Percentiles rank a stretch among this genome's conserved stretches.
These are phyloP conservation scores for Teunomyces lycoperdinae DNA, from an alignment of 805 yeast genomes.

Conservation along the genomic window DNA sequence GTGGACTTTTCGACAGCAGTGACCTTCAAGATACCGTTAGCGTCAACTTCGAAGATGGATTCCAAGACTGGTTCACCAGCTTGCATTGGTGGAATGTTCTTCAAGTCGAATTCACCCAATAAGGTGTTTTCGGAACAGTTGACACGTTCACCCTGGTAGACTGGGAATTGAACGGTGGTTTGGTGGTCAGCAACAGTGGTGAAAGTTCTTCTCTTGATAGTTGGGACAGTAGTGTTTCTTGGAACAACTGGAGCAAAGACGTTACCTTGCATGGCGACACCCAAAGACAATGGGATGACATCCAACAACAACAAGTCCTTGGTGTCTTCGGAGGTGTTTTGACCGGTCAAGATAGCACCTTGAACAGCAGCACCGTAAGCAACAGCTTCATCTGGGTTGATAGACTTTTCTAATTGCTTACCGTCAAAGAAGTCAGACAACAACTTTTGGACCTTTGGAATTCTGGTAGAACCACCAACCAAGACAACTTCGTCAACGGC, in stretches of 20 bases:
- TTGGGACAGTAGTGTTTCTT: slow-evolving; percentile 51
- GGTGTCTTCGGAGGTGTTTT: slow-evolving; percentile 48
- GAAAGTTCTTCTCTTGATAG: slow-evolving; percentile 51
- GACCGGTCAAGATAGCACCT: slow-evolving; percentile 52
- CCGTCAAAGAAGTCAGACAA: slow-evolving; percentile 50
- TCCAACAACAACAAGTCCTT: slow-evolving; percentile 50
- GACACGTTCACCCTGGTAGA: slow-evolving; percentile 52
- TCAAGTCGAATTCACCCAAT: slow-evolving; percentile 50
- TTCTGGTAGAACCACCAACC: slow-evolving; percentile 53
- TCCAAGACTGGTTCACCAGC: slow-evolving; percentile 52
- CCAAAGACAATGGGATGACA: slow-evolving; percentile 50
- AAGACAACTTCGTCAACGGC: slow-evolving; percentile 47
- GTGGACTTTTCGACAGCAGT: slow-evolving; percentile 50
- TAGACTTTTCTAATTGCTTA: slow-evolving; percentile 48
- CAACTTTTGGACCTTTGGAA: slow-evolving; percentile 50
- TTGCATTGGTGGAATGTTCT: slow-evolving; percentile 50
- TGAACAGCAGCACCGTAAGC: slow-evolving; percentile 52
- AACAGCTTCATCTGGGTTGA: slow-evolving; percentile 52
- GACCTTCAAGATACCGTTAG: slow-evolving; percentile 50
- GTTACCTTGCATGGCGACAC: slow-evolving; percentile 52
- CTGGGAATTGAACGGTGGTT: slow-evolving; percentile 51
- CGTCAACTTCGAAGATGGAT: slow-evolving; percentile 49
- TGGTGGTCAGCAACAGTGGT: slow-evolving; percentile 52
- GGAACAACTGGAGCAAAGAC: slow-evolving; percentile 51
- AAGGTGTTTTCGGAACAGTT: slow-evolving; percentile 50